Percentiles rank a stretch among this genome's conserved stretches.
These are phyloP conservation scores for Albophoma yamanashiensis DNA, from an alignment of 2,329 filamentous ascomycete genomes.

Conservation along the genomic window DNA sequence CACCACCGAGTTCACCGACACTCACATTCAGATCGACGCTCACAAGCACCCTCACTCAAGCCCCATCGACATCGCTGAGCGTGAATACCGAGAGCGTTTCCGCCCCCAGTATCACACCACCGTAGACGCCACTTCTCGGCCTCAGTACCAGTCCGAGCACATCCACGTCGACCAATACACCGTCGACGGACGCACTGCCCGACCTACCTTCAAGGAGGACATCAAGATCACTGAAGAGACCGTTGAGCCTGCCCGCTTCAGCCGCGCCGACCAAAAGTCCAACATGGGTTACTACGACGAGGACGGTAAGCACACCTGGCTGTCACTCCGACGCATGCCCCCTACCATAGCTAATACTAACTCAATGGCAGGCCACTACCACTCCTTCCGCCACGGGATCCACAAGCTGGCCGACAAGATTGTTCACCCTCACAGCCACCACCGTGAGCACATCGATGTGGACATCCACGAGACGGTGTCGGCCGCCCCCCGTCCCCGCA, in stretches of 20 bases:
- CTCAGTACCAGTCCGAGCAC: slow-evolving; percentile 19
- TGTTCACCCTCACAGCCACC: slow-evolving; percentile 35
- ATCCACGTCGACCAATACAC: slow-evolving; percentile 23
- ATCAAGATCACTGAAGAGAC: slow-evolving; percentile 55
- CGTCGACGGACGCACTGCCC: slow-evolving; percentile 23
- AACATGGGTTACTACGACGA: slow-evolving; percentile 60
- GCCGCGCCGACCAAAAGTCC: slow-evolving; percentile 31
- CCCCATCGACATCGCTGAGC: slow-evolving; percentile 53
- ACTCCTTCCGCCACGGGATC: slow-evolving; percentile 45
- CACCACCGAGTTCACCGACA: slow-evolving; percentile 43
- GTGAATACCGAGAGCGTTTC: slow-evolving; percentile 53
- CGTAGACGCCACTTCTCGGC: slow-evolving; percentile 20
- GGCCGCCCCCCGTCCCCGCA: slow-evolving; percentile 14
- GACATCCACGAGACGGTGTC: slow-evolving; percentile 25
- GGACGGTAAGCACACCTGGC: slow-evolving; percentile 34
- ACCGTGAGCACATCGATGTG: slow-evolving; percentile 37
- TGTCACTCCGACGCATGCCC: background rate
- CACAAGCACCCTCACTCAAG: slow-evolving; percentile 36
- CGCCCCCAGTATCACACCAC: slow-evolving; percentile 36
- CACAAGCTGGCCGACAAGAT: slow-evolving; percentile 49
- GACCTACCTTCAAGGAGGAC: slow-evolving; percentile 42
- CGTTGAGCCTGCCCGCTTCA: slow-evolving; percentile 42
- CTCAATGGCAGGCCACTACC: slow-evolving; percentile 38
- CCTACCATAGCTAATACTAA: background rate
- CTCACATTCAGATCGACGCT: slow-evolving; percentile 54